These are phyloP conservation scores for Jackrogersella minutella DNA, from an alignment of 495 filamentous ascomycete genomes.

Conservation along the genomic window DNA sequence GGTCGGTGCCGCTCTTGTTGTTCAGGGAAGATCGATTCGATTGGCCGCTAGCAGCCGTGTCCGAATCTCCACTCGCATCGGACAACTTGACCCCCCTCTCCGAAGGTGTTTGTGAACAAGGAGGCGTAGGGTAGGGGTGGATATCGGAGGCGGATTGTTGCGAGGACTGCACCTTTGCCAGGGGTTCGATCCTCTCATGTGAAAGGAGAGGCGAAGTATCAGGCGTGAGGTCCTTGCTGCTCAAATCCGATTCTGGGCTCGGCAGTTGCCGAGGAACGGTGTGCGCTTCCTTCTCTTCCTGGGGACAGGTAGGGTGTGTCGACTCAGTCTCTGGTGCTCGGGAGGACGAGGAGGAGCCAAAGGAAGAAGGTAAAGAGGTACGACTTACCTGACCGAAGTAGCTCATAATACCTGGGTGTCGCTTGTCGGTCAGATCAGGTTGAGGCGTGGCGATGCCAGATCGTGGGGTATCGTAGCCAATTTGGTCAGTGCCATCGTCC, in stretches of 20 bases:
- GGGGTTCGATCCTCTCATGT: conserved; percentile 56
- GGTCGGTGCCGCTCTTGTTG: conserved; percentile 53
- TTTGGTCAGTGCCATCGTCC: conserved; percentile 77
- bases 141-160: conserved; percentile 46
- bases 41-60: conserved; percentile 35
- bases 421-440: conserved; percentile 88
- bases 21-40: conserved; percentile 47
- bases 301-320: conserved; percentile 45
- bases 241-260: conserved; percentile 35
- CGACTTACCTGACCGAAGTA: conserved; percentile 98
- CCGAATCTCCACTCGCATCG: conserved; percentile 55
- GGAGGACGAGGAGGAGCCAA: conserved; percentile 47
- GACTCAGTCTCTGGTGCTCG: conserved; percentile 50
- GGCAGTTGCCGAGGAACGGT: conserved; percentile 37
- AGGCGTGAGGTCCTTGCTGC: conserved; percentile 44
- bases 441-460: conserved; percentile 87
- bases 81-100: conserved; percentile 57
- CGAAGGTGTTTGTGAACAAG: conserved; percentile 63
- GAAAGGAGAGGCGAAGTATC: conserved; percentile 61
- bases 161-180: conserved; percentile 46
- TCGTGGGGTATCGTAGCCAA: conserved; percentile 82
- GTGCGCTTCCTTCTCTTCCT: conserved; percentile 47
- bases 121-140: conserved; percentile 65
- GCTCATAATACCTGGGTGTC: conserved; percentile 88
- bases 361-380: conserved; percentile 56